A percentile compares a stretch with the other conserved stretches of the same genome.
phyloP scores from a whole-genome alignment of 2,329 filamentous ascomycete species.

The Fusarium illudens region DNA sequence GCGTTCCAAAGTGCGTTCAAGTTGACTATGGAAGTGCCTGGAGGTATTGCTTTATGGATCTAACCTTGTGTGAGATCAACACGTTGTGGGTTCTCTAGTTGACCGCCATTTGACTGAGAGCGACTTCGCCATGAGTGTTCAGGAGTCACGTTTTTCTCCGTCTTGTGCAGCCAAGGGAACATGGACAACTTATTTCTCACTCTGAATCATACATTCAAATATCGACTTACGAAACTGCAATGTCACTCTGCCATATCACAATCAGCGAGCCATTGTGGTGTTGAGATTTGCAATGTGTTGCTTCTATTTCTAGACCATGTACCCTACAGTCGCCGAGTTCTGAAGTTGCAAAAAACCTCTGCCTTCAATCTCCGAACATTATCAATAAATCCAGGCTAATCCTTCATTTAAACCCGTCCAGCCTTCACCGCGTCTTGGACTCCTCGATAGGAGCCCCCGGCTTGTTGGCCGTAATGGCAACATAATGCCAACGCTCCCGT shows the following conservation, averaged over 20 bases:
- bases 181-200: no score
- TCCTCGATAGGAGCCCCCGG: conserved; percentile 4
- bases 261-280: background rate
- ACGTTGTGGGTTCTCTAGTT: no score
- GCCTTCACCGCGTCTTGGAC: background rate
- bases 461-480: conserved; percentile 11
- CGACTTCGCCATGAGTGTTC: no score
- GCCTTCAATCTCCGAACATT: background rate
- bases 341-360: background rate
- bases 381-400: background rate
- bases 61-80: no score
- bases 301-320: background rate
- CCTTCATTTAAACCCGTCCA: fast-evolving
- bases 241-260: background rate
- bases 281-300: background rate
- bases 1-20: no score
- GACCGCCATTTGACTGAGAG: no score
- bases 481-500: conserved; percentile 8
- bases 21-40: no score
- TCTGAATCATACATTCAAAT: no score
- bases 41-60: no score
- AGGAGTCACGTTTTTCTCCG: no score
- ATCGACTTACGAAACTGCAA: no score
- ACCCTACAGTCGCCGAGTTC: background rate
- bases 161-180: no score